Base-by-base conservation (phyloP, 2,329 filamentous ascomycete species). In the Exophiala alcalophila region DNA sequence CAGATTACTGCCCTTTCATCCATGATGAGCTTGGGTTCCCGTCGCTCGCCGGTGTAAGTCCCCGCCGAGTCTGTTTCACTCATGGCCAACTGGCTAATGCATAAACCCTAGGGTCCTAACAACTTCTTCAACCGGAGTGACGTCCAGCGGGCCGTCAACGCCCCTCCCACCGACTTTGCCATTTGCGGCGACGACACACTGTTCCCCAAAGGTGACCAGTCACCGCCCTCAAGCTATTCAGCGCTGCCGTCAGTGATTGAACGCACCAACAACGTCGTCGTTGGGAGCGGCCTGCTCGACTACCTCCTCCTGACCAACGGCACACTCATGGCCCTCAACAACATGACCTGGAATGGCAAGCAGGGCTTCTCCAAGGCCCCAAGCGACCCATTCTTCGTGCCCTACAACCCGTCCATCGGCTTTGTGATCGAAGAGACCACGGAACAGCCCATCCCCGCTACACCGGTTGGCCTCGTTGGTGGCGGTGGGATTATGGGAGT, bases 11-110 rank as follows among this genome's bases (percentile, higher is more conserved):
- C 59, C 86, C 86, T 0, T 55, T 80, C 3, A 67, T 77, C 2
- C 86, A 78, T 72, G 81, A 87, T 44, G 77, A 83, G 0, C 70
- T 90, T 2, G 79, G 79, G 12, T 82, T 83, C 64, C 81, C 83
- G 0, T 52, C 49, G 23, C 35, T 50, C 26, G 40, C 25, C 27
- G 25, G 11, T 31, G 43, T 46, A 40, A 0, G 80, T 40, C 14
- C 16, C n/a, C n/a, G n/a, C n/a, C n/a, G n/a, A n/a, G n/a, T n/a
- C n/a, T n/a, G n/a, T n/a, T n/a, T n/a, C n/a, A n/a, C n/a, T n/a
- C n/a, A n/a, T n/a, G n/a, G n/a, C n/a, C n/a, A n/a, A n/a, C n/a
- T n/a, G 14, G 29, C 14, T 8, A 29, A 33, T 10, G n/a, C 7
- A 20, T 6, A 3, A 12, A 25, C 12, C 16, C 25, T 67, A 65